Evolutionary conservation across 169 alveolate genomes (phyloP).

Genomic region (Toxoplasma gondii): DNA sequence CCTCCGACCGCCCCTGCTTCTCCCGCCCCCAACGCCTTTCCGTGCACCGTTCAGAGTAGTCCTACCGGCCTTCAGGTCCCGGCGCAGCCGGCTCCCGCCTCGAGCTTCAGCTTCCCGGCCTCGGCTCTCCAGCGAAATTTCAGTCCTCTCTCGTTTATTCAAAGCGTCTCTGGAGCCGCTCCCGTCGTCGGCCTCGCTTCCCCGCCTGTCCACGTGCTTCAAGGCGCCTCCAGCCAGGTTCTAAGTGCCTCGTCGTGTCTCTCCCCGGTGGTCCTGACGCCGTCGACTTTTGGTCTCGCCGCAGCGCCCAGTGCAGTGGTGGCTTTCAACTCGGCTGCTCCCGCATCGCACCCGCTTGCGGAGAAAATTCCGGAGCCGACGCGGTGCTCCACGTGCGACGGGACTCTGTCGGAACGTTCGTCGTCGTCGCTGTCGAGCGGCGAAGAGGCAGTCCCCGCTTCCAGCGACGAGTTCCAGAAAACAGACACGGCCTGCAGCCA

Average conservation of each 20-base stretch:
- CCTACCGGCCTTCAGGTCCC: neutral
- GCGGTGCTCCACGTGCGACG: constrained; percentile 4
- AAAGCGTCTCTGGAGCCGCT: neutral
- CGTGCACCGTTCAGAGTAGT: neutral
- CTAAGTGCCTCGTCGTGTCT: neutral
- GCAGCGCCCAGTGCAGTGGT: neutral
- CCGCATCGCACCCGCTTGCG: neutral
- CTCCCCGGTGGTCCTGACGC: neutral
- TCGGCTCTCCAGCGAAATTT: neutral
- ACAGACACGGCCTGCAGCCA: neutral
- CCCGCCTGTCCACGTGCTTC: neutral
- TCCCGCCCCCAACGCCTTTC: neutral
- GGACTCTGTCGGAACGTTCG: neutral
- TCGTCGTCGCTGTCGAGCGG: neutral
- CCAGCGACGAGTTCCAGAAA: neutral
- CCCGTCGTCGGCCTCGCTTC: neutral
- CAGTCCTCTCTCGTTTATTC: neutral
- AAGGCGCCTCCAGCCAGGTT: neutral
- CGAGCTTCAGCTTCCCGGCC: neutral
- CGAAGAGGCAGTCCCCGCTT: neutral
- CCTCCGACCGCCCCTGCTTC: neutral
- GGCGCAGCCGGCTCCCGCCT: neutral
- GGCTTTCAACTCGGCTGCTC: neutral
- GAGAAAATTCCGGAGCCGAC: neutral
- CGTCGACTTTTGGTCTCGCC: neutral